Evolutionary conservation across 208 protist species (phyloP), one percentile per base, ranked within the genome.

Genomic region (Acanthamoeba castellanii): DNA sequence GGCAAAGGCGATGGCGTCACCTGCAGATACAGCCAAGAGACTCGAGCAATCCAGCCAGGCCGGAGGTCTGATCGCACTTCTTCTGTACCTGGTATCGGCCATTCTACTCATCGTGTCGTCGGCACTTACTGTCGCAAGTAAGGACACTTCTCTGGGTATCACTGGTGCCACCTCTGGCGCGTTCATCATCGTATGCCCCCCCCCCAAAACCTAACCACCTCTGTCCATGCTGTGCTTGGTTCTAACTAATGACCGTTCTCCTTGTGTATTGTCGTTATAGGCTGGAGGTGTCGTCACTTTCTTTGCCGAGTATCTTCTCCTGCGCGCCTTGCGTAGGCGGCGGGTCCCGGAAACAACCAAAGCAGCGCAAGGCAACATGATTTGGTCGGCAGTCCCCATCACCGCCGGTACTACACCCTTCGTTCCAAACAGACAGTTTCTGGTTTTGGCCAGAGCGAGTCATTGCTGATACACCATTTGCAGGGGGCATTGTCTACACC

Each of bases 201-300:
- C 59, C 52, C 52, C 52, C n/a, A n/a, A n/a, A 52, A 52, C 47
- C 47, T 52, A 14, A 52, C 47, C 47, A 11, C 47, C 7, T 52
- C 47, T 52, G 5, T 64, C 3, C 18, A 16, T 2, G 59, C 13
- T 25, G 59, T 64, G 59, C 59, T 27, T n/a, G 13, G 52, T 57
- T 7, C 11, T 20, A 16, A 57, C 52, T 57, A 27, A 16, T 64
- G 13, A 6, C 18, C 13, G 5, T 16, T 22, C 59, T 64, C 11
- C 13, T 64, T 64, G 47, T 64, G 59, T 27, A 64, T 64, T 22
- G 59, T 27, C 11, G n/a, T 3, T 76, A 76, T 45, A 76, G 68
- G 68, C 68, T 42, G 68, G 68, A 76, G 68, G 68, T 76, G 68
- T 76, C 30, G 68, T 76, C 68, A 76, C 68, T 13, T 76, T 76